Evolutionary conservation across 2,329 filamentous ascomycete species (phyloP), one percentile per base, ranked within the genome.

Genomic region (Ophiostoma quercus): DNA sequence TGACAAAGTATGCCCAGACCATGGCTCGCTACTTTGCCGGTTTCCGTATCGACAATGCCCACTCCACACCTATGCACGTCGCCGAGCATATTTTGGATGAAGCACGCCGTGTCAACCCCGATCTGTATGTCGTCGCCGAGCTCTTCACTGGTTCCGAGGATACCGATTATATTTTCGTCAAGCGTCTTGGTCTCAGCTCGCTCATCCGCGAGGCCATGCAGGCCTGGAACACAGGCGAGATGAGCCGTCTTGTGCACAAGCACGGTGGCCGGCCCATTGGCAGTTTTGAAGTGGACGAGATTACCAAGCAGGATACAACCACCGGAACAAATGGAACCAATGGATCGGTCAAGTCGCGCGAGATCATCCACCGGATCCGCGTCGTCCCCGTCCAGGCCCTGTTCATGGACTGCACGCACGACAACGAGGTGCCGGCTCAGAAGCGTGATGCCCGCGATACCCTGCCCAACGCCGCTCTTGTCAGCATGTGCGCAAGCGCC

Each of bases 321-420:
- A 68, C 76, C 73, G 70, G 77, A 75, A 71, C 74, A 47, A 39
- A 77, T 60, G 78, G 78, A 16, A 76, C 79, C 7, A 66, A 8
- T 7, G 60, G 32, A 0, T n/a, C 32, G 37, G 29, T 63, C 63
- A 77, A 80, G 34, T 80, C 82, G 41, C 82, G 83, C 47, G 90
- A 94, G 75, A 86, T 91, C 22, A 84, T 97, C 74, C 90, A 90
- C 73, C 90, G 85, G 72, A 94, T 99, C 79, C 92, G 92, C 74
- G 89, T 91, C n/a, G 91, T 88, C 3, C 92, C 94, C 3, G 90
- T 98, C 0, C 94, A 97, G 74, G 95, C 94, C 0, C 82, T 99
- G 0, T 97, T 99, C 80, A 98, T 98, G 93, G 96, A 99, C 78
- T 99, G 96, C 79, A 99, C 96, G 0, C 95, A 99, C 78, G 95